Percentiles rank a stretch among this genome's conserved stretches.
Conservation (phyloP, 1,284 basidiomycete species). For the Ceratobasidium papillatum region DNA sequence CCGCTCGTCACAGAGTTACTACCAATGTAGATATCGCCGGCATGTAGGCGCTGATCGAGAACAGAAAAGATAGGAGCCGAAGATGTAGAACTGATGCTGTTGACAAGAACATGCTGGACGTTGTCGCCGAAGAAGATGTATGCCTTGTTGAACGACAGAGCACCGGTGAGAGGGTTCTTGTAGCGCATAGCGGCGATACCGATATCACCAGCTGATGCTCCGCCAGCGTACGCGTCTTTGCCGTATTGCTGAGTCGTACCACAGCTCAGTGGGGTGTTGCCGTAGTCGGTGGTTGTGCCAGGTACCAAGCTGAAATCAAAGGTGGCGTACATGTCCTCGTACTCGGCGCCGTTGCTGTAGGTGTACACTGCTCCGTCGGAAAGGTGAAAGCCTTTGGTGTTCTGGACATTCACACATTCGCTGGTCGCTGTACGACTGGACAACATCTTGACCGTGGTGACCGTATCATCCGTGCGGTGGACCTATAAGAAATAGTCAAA, state of each 20-base stretch:
- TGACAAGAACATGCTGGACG: constrained; percentile 68
- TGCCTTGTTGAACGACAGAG: constrained; percentile 69
- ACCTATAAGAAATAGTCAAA: constrained; percentile 53
- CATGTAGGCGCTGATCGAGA: constrained; percentile 66
- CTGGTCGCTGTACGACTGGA: constrained; percentile 68
- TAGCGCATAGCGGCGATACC: constrained; percentile 65
- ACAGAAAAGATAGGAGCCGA: constrained; percentile 65
- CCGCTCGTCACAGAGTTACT: constrained; percentile 49
- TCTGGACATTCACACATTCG: constrained; percentile 70
- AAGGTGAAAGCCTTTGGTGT: constrained; percentile 72
- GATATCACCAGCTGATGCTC: constrained; percentile 62
- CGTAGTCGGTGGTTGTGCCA: constrained; percentile 70
- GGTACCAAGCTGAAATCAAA: constrained; percentile 81
- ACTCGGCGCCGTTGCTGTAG: constrained; percentile 69
- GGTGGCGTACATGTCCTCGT: constrained; percentile 70
- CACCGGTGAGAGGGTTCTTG: constrained; percentile 62
- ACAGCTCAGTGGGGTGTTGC: constrained; percentile 61
- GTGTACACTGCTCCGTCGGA: constrained; percentile 71
- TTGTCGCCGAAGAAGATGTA: constrained; percentile 75
- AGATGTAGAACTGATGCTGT: constrained; percentile 58
- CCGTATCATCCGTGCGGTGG: constrained; percentile 66
- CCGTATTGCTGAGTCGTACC: constrained; percentile 56
- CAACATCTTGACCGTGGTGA: constrained; percentile 71
- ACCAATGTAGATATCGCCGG: constrained; percentile 59
- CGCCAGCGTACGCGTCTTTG: constrained; percentile 67